Percentiles rank a stretch among this genome's conserved stretches.
Evolutionary conservation across 2,329 filamentous ascomycete species (phyloP).

Genomic region (Boeremia exigua): DNA sequence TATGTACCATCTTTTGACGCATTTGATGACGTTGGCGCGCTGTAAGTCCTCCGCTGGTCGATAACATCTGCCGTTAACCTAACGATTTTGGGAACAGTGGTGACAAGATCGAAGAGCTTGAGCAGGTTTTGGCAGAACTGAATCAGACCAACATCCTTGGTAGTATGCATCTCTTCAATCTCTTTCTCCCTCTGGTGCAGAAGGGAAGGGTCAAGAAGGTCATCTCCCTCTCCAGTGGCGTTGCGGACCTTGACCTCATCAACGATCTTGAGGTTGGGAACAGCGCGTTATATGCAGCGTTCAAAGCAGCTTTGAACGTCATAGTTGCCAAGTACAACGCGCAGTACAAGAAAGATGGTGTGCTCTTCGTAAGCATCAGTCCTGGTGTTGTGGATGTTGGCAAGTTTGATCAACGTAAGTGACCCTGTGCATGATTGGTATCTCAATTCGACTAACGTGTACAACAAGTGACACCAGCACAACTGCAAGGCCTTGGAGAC

Average conservation of each 20-base stretch:
- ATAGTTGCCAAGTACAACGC: conserved; percentile 56
- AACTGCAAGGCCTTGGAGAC: conserved; percentile 28
- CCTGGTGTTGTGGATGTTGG: conserved; percentile 60
- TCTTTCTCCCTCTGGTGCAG: conserved; percentile 60
- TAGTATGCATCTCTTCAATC: conserved; percentile 60
- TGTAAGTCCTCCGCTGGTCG: conserved; percentile 42
- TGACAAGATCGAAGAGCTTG: conserved; percentile 43
- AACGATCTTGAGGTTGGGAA: conserved; percentile 46
- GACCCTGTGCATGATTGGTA: not conserved
- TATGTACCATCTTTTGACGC: conserved; percentile 39
- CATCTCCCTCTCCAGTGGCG: conserved; percentile 57
- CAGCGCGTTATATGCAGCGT: conserved; percentile 53
- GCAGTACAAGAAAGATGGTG: conserved; percentile 57
- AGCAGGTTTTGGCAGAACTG: conserved; percentile 33
- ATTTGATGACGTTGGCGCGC: conserved; percentile 43
- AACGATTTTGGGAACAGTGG: conserved; percentile 18
- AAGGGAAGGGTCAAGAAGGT: conserved; percentile 62
- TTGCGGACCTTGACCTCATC: conserved; percentile 55
- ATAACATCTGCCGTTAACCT: not conserved
- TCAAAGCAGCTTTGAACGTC: conserved; percentile 61
- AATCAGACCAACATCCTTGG: conserved; percentile 60
- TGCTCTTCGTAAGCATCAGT: conserved; percentile 60
- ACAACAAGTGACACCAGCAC: conserved; percentile 21
- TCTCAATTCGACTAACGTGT: not conserved
- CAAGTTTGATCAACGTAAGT: conserved; percentile 16